A percentile compares a stretch with the other conserved stretches of the same genome.
Conservation (phyloP, 169 alveolate genomes). For the Theileria orientalis region DNA sequence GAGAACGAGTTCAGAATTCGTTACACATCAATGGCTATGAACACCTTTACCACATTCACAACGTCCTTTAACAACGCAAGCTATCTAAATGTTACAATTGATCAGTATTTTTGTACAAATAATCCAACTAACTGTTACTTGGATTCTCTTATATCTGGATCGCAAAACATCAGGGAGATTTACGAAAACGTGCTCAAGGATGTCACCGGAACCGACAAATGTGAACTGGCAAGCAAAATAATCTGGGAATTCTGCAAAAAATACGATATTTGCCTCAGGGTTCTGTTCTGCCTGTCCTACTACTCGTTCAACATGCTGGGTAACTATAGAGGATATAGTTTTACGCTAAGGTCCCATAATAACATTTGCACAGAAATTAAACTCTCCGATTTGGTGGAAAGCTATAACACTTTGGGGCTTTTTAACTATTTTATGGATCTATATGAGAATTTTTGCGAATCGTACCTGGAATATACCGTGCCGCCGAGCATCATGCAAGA, state of each 20-base stretch:
- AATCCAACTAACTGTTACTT: neutral
- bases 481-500: neutral
- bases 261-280: constrained; percentile 23
- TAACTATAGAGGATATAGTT: neutral
- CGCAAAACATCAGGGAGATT: constrained; percentile 13
- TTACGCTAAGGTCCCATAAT: neutral
- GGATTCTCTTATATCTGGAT: constrained; percentile 1
- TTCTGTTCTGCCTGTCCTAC: constrained; percentile 21
- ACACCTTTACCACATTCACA: neutral
- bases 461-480: neutral
- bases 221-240: constrained; percentile 8
- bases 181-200: constrained; percentile 29
- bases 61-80: neutral
- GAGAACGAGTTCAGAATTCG: neutral
- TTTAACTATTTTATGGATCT: neutral
- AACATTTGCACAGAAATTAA: neutral
- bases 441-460: neutral
- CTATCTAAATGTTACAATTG: neutral
- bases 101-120: neutral
- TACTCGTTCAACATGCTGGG: constrained; percentile 19
- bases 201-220: neutral
- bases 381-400: constrained; percentile 1
- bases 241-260: neutral
- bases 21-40: constrained; percentile 16
- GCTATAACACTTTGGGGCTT: neutral